These are phyloP conservation scores for Spinacia oleracea DNA, from an alignment of 179 eudicot species.

Conservation along the genomic window DNA sequence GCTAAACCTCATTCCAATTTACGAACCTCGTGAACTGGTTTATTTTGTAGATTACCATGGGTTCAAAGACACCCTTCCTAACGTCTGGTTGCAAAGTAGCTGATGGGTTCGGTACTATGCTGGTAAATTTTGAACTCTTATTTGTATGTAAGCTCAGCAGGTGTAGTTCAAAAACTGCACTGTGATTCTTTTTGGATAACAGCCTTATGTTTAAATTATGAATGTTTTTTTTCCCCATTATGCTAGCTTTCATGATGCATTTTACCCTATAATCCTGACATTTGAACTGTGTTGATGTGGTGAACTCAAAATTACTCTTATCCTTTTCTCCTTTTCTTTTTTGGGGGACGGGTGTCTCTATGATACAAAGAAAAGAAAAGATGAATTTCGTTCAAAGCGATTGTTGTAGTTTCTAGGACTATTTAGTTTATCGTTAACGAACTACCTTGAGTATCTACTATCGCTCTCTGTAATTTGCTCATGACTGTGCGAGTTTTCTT, in stretches of 20 bases:
- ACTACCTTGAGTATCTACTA: not conserved
- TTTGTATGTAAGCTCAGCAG: not conserved
- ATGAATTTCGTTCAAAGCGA: not conserved
- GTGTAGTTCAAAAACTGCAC: not conserved
- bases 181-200: not conserved
- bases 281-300: not conserved
- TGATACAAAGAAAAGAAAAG: too few relatives aligned
- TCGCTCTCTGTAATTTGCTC: not conserved
- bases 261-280: not conserved
- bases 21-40: constrained; percentile 16
- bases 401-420: not conserved
- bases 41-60: constrained; percentile 47
- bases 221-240: not conserved
- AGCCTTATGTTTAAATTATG: not conserved
- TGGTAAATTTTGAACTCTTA: constrained; percentile 47
- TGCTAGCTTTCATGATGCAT: not conserved
- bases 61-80: constrained; percentile 64
- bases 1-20: not conserved
- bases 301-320: not conserved
- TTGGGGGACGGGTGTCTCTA: too few relatives aligned
- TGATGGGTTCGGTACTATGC: constrained; percentile 93
- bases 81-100: constrained; percentile 98
- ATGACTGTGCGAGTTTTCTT: not conserved
- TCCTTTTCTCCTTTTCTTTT: too few relatives aligned
- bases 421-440: not conserved